Conservation (phyloP, 2,329 filamentous ascomycete genomes). For the Xylaria sp. region DNA sequence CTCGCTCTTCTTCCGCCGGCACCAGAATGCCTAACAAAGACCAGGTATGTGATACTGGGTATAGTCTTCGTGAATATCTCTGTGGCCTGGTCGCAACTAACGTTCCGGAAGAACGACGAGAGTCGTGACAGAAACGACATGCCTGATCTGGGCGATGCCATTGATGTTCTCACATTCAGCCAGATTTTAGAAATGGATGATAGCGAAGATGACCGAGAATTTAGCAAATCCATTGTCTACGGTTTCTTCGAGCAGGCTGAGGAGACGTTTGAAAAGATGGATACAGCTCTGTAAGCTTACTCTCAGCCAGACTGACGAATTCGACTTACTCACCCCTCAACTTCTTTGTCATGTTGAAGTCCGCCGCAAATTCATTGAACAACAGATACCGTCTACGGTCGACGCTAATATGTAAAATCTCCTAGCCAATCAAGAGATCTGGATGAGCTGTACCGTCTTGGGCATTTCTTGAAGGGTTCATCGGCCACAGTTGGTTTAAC, state of each 20-base stretch:
- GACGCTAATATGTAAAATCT: constrained; percentile 37
- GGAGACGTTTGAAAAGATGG: constrained; percentile 86
- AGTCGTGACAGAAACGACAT: constrained; percentile 60
- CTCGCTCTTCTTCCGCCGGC: constrained; percentile 10
- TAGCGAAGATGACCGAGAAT: constrained; percentile 82
- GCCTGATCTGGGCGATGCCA: constrained; percentile 75
- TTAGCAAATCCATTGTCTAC: constrained; percentile 87
- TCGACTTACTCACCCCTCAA: constrained; percentile 23
- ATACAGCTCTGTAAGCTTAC: constrained; percentile 77
- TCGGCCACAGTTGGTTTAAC: constrained; percentile 91
- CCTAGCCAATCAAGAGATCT: constrained; percentile 75
- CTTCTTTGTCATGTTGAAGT: constrained; percentile 13
- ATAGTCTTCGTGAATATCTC: not conserved
- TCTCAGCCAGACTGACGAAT: constrained; percentile 14
- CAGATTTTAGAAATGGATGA: constrained; percentile 99
- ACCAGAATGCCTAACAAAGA: constrained; percentile 43
- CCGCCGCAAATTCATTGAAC: not conserved
- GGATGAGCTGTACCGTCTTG: constrained; percentile 79
- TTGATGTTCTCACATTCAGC: constrained; percentile 84
- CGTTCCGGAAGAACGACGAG: constrained; percentile 55
- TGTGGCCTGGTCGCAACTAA: constrained; percentile 18
- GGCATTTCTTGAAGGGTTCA: constrained; percentile 97
- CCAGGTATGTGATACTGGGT: constrained; percentile 42
- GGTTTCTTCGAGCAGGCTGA: constrained; percentile 94
- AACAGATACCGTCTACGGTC: not conserved